Percentiles rank a stretch among this genome's conserved stretches.
phyloP scores from a whole-genome alignment of 2,329 filamentous ascomycete species.

The Thielaviopsis cerberus region DNA sequence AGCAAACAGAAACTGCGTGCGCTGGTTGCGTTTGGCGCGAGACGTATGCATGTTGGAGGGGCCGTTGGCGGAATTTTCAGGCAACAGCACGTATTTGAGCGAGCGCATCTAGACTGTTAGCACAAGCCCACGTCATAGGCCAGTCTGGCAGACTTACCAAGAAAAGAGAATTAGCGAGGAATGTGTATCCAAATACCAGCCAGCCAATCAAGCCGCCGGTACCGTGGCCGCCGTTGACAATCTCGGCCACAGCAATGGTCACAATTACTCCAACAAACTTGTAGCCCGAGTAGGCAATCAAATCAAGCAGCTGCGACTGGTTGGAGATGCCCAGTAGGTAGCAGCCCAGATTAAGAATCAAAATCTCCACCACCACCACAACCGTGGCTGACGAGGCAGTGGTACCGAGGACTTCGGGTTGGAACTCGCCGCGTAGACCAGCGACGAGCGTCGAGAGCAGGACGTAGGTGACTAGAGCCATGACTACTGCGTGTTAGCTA shows the following conservation, averaged over 20 bases:
- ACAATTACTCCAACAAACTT: conserved; percentile 96
- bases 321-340: conserved; percentile 89
- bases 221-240: conserved; percentile 58
- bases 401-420: conserved; percentile 79
- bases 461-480: conserved; percentile 96
- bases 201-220: conserved; percentile 80
- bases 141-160: conserved; percentile 59
- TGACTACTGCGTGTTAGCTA: conserved; percentile 31
- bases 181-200: conserved; percentile 79
- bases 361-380: conserved; percentile 71
- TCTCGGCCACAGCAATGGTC: conserved; percentile 62
- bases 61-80: conserved; percentile 53
- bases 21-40: conserved; percentile 65
- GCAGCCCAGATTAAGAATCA: conserved; percentile 78
- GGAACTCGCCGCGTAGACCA: conserved; percentile 75
- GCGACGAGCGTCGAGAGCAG: conserved; percentile 80
- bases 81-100: conserved; percentile 84
- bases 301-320: conserved; percentile 77
- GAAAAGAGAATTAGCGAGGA: conserved; percentile 86
- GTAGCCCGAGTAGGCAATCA: conserved; percentile 93
- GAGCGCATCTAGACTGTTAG: conserved; percentile 53
- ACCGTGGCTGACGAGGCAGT: conserved; percentile 71
- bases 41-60: conserved; percentile 46
- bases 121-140: too few species aligned
- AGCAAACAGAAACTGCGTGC: conserved; percentile 81